These are phyloP conservation scores for Trichoderma virens DNA, from an alignment of 495 filamentous ascomycete species.

Conservation along the genomic window DNA sequence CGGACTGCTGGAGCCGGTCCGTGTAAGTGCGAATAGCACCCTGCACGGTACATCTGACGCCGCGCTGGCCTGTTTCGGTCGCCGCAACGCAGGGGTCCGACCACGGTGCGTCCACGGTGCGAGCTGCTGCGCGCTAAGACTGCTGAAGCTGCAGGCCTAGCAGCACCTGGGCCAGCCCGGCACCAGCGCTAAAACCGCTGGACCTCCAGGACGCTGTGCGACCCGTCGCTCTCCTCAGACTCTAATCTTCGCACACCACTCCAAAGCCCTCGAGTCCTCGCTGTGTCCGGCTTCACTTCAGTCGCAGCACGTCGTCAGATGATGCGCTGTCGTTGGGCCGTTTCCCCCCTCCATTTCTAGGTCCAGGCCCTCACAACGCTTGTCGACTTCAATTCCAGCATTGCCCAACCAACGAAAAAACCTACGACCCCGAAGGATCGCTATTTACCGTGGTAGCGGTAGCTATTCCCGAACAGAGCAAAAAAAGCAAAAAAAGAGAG, in stretches of 20 bases:
- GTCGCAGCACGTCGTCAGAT: neutral
- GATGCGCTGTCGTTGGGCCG: neutral
- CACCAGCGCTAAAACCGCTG: neutral
- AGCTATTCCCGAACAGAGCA: neutral
- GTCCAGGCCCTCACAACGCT: neutral
- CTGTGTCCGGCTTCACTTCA: neutral
- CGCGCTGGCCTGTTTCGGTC: neutral
- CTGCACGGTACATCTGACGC: neutral
- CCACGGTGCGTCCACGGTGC: neutral
- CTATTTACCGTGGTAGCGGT: neutral
- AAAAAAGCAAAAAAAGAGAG: neutral
- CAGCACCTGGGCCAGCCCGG: neutral
- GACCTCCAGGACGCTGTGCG: neutral
- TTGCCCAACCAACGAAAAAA: neutral
- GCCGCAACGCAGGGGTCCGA: neutral
- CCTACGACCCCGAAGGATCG: slow-evolving; percentile 1
- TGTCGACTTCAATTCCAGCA: neutral
- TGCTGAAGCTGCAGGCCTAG: neutral
- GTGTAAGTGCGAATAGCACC: neutral
- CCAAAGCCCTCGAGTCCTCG: neutral
- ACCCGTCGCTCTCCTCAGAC: neutral
- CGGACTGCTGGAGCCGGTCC: neutral
- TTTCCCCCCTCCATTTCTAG: neutral
- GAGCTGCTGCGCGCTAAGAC: neutral
- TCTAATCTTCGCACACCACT: neutral